These are phyloP conservation scores for Curvularia sp. DNA, from an alignment of 2,329 filamentous ascomycete genomes.

Conservation along the genomic window DNA sequence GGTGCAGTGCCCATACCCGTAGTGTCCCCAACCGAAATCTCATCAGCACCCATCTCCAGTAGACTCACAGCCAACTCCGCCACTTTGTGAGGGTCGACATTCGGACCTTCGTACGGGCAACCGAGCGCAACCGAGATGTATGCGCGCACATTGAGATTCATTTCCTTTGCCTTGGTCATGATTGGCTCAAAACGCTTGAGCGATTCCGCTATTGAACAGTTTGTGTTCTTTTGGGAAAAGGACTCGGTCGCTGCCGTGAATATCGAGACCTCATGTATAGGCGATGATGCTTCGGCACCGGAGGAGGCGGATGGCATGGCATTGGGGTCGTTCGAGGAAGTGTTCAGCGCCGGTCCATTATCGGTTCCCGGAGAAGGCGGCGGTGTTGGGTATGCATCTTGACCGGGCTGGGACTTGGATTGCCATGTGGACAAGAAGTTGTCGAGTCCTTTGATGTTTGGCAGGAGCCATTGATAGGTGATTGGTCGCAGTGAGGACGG, in stretches of 20 bases:
- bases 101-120: slow-evolving; percentile 75
- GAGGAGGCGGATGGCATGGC: neutral
- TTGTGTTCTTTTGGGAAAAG: slow-evolving; percentile 82
- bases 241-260: slow-evolving; percentile 83
- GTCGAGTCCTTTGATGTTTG: slow-evolving; percentile 75
- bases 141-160: slow-evolving; percentile 73
- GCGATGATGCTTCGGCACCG: slow-evolving; percentile 17
- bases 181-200: slow-evolving; percentile 73
- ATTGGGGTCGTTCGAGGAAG: slow-evolving; percentile 13
- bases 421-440: slow-evolving; percentile 64
- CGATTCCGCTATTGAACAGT: slow-evolving; percentile 78
- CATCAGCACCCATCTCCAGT: slow-evolving; percentile 86
- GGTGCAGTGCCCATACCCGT: slow-evolving; percentile 89
- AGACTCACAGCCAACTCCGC: slow-evolving; percentile 69
- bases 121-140: slow-evolving; percentile 77
- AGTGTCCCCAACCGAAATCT: slow-evolving; percentile 89
- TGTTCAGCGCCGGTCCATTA: slow-evolving; percentile 51
- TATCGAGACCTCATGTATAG: slow-evolving; percentile 70
- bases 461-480: slow-evolving; percentile 81
- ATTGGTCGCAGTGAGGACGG: slow-evolving; percentile 63
- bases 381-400: slow-evolving; percentile 59
- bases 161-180: slow-evolving; percentile 70
- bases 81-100: slow-evolving; percentile 65
- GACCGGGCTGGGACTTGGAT: slow-evolving; percentile 47
- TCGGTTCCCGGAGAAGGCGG: slow-evolving; percentile 48